Percentiles rank a stretch among this genome's conserved stretches.
These are phyloP conservation scores for Halenospora varia DNA, from an alignment of 495 filamentous ascomycete genomes.

Conservation along the genomic window DNA sequence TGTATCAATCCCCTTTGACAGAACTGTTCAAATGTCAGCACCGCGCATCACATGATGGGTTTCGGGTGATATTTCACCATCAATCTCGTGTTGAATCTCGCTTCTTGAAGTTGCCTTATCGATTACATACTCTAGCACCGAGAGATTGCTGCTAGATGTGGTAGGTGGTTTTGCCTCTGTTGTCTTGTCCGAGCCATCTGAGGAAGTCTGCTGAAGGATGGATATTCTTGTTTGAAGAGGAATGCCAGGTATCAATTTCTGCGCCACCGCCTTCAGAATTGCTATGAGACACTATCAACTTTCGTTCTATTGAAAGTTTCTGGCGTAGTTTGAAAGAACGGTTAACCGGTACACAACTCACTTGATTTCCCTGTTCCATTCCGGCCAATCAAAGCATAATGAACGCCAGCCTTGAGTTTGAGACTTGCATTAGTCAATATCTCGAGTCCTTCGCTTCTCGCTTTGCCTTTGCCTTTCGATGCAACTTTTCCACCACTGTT, in stretches of 20 bases:
- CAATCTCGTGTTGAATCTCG: constrained; percentile 51
- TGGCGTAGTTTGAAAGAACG: constrained; percentile 4
- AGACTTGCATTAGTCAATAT: constrained; percentile 65
- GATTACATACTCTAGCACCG: constrained; percentile 65
- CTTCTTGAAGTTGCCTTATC: constrained; percentile 59
- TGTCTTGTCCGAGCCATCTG: constrained; percentile 17
- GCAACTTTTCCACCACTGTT: constrained; percentile 28
- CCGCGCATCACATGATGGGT: neutral
- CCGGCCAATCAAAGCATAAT: constrained; percentile 70
- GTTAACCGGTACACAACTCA: constrained; percentile 30
- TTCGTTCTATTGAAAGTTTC: neutral
- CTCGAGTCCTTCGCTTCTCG: constrained; percentile 55
- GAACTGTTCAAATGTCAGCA: constrained; percentile 24
- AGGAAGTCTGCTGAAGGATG: constrained; percentile 66
- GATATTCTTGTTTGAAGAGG: constrained; percentile 62
- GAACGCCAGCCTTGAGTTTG: constrained; percentile 61
- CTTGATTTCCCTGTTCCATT: constrained; percentile 83
- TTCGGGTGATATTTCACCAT: constrained; percentile 37
- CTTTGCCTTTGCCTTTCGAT: constrained; percentile 46
- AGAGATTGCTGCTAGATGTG: constrained; percentile 18
- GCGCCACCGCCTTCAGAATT: constrained; percentile 66
- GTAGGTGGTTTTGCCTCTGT: constrained; percentile 1
- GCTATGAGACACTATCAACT: constrained; percentile 38
- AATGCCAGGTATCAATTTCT: constrained; percentile 76
- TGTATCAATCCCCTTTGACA: constrained; percentile 41